A percentile compares a stretch with the other conserved stretches of the same genome.
Conservation (phyloP, 2,329 filamentous ascomycete genomes). For the Epichloe elymi region DNA sequence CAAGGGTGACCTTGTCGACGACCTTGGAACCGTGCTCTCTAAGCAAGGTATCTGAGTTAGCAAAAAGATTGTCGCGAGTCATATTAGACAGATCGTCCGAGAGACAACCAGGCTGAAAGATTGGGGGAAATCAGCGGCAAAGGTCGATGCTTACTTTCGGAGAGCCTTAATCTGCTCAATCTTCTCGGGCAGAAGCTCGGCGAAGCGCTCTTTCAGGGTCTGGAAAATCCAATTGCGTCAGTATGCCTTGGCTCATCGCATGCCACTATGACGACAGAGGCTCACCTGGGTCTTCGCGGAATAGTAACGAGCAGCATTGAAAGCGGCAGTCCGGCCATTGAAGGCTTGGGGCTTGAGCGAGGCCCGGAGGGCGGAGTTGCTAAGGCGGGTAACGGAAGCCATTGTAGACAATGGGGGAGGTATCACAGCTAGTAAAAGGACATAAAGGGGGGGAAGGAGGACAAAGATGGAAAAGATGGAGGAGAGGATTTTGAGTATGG, state of each 20-base stretch:
- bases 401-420: slow-evolving; percentile 37
- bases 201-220: slow-evolving; percentile 97
- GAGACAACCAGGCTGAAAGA: background rate
- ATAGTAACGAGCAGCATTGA: slow-evolving; percentile 80
- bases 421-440: background rate
- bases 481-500: slow-evolving; percentile 16
- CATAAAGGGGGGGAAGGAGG: slow-evolving; percentile 12
- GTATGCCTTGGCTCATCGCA: background rate
- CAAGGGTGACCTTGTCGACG: slow-evolving; percentile 92
- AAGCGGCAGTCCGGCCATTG: slow-evolving; percentile 55
- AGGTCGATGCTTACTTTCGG: slow-evolving; percentile 56
- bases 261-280: background rate
- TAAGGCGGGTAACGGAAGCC: slow-evolving; percentile 72
- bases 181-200: slow-evolving; percentile 88
- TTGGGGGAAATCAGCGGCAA: background rate
- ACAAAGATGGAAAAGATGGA: slow-evolving; percentile 19
- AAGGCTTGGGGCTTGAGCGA: slow-evolving; percentile 55
- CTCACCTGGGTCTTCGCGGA: slow-evolving; percentile 82
- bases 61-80: slow-evolving; percentile 11
- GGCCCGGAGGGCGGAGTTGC: slow-evolving; percentile 69
- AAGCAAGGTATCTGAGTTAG: slow-evolving; percentile 9
- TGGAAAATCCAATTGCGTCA: slow-evolving; percentile 23
- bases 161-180: slow-evolving; percentile 99
- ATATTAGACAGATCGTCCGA: background rate
- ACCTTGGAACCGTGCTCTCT: slow-evolving; percentile 94